Evolutionary conservation across 805 yeast species (phyloP).

Genomic region (Nakazawaea populi): DNA sequence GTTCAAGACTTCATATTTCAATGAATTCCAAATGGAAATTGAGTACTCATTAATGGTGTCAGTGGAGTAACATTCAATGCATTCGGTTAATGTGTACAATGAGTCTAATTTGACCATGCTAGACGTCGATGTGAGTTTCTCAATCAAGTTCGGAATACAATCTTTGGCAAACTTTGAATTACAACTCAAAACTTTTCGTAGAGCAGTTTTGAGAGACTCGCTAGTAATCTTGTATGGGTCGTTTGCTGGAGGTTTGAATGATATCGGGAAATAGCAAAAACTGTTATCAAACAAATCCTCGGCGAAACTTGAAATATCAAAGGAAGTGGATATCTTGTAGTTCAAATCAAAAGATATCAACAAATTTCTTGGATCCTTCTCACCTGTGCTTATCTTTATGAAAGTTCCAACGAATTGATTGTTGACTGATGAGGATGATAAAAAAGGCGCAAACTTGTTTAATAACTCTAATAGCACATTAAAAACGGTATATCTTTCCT

Average conservation of each 20-base stretch:
- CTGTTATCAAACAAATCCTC: conserved; percentile 80
- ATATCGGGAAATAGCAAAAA: conserved; percentile 95
- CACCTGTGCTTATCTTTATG: conserved; percentile 71
- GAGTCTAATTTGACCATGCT: conserved; percentile 72
- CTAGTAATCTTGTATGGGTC: conserved; percentile 83
- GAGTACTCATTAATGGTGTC: conserved; percentile 53
- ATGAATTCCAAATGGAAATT: conserved; percentile 77
- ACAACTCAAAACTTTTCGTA: conserved; percentile 60
- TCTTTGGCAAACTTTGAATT: conserved; percentile 62
- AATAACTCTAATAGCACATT: conserved; percentile 35
- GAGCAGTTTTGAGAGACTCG: conserved; percentile 55
- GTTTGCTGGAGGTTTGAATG: conserved; percentile 87
- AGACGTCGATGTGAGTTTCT: conserved; percentile 73
- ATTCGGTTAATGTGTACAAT: conserved; percentile 50
- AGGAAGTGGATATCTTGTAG: conserved; percentile 33
- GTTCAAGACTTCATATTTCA: conserved; percentile 86
- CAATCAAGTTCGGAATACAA: conserved; percentile 69
- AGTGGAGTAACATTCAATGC: conserved; percentile 46
- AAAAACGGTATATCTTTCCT: conserved; percentile 57
- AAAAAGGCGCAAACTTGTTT: conserved; percentile 19
- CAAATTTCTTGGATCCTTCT: conserved; percentile 90
- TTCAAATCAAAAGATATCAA: conserved; percentile 62
- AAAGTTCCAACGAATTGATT: conserved; percentile 50
- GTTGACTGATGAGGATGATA: conserved; percentile 19
- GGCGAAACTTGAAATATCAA: conserved; percentile 35